A percentile compares a stretch with the other conserved stretches of the same genome.
Evolutionary conservation across 805 yeast species (phyloP).

Genomic region (Torulaspora gathmanii): DNA sequence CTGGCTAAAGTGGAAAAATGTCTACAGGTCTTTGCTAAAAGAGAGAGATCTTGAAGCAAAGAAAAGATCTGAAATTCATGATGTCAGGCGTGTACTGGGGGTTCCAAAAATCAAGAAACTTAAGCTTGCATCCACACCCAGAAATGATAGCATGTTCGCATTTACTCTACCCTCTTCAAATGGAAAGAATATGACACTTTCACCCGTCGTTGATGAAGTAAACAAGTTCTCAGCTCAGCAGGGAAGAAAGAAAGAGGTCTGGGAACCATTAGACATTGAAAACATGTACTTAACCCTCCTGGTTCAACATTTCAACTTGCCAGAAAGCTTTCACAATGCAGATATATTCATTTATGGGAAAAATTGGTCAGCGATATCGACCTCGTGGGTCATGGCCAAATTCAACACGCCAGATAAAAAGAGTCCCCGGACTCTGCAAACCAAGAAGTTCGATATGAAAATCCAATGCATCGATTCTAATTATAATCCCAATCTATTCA

Average conservation of each 20-base stretch:
- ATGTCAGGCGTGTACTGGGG: slow-evolving; percentile 37
- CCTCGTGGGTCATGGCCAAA: slow-evolving; percentile 35
- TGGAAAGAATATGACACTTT: slow-evolving; percentile 18
- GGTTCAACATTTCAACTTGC: slow-evolving; percentile 2
- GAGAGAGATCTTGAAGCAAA: slow-evolving; percentile 34
- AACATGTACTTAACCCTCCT: slow-evolving; percentile 33
- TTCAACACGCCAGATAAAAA: slow-evolving; percentile 24
- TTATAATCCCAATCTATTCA: slow-evolving; percentile 26
- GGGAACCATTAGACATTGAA: slow-evolving; percentile 46
- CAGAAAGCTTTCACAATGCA: not conserved
- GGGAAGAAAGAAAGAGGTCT: slow-evolving; percentile 38
- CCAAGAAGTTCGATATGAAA: slow-evolving; percentile 11
- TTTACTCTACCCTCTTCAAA: slow-evolving; percentile 23
- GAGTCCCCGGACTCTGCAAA: slow-evolving; percentile 1
- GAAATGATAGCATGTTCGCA: slow-evolving; percentile 16
- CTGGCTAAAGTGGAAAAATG: slow-evolving; percentile 34
- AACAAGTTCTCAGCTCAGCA: slow-evolving; percentile 35
- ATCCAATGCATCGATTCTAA: slow-evolving; percentile 24
- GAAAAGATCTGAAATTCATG: slow-evolving; percentile 42
- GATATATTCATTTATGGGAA: slow-evolving; percentile 26
- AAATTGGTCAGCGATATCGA: slow-evolving; percentile 31
- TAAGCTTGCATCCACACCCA: slow-evolving; percentile 24
- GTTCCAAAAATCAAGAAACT: slow-evolving; percentile 28
- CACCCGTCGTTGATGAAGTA: slow-evolving; percentile 28
- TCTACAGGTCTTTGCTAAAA: slow-evolving; percentile 27